Conservation (phyloP, 2,329 filamentous ascomycete species). For the Aspergillus tubingensis region DNA sequence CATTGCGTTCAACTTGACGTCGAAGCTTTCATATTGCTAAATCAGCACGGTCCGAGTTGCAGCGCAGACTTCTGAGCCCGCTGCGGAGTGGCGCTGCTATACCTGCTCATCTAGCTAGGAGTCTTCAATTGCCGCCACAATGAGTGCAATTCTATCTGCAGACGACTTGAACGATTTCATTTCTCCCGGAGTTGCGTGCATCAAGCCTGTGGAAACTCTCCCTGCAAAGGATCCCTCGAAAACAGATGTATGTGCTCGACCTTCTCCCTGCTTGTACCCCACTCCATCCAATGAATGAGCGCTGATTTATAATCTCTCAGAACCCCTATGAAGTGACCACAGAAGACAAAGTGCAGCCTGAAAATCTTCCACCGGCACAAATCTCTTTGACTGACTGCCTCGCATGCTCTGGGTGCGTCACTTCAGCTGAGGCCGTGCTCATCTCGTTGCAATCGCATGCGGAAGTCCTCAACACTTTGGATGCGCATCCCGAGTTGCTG, state of each 20-base stretch:
- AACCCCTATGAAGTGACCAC: slow-evolving; percentile 84
- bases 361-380: slow-evolving; percentile 71
- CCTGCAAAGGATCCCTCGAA: slow-evolving; percentile 61
- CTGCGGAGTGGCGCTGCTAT: slow-evolving; percentile 8
- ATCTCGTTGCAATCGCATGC: slow-evolving; percentile 91
- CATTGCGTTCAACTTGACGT: neutral
- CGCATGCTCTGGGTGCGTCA: slow-evolving; percentile 96
- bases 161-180: slow-evolving; percentile 99
- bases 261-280: slow-evolving; percentile 1
- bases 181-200: slow-evolving; percentile 93
- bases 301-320: slow-evolving; percentile 37
- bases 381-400: slow-evolving; percentile 97
- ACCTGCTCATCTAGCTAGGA: slow-evolving; percentile 13
- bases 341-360: slow-evolving; percentile 70
- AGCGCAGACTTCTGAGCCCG: neutral
- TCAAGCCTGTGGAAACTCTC: slow-evolving; percentile 93
- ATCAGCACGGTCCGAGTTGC: neutral
- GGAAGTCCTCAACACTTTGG: slow-evolving; percentile 82
- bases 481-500: slow-evolving; percentile 56
- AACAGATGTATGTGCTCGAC: slow-evolving; percentile 41
- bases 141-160: slow-evolving; percentile 96
- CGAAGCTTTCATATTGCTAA: neutral
- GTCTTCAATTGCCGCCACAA: slow-evolving; percentile 47
- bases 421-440: slow-evolving; percentile 94
- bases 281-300: slow-evolving; percentile 9